Conservation (phyloP, 163 green algal genomes). For the Scenedesmus sp. region DNA sequence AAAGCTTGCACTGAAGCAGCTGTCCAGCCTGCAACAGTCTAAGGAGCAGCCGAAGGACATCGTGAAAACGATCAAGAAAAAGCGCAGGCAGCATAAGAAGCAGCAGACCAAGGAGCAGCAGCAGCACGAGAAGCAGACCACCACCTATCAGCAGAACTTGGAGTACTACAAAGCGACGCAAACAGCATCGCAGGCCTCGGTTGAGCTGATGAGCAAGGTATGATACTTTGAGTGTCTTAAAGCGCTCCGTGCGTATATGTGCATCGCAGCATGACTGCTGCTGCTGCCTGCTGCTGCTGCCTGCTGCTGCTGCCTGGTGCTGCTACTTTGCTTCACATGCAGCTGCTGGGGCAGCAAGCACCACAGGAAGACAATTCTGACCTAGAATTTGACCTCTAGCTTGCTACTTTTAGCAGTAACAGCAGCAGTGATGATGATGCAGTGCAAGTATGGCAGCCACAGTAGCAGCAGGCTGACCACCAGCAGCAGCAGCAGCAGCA, state of each 20-base stretch:
- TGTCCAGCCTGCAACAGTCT: slow-evolving; percentile 25
- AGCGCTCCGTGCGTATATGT: background rate
- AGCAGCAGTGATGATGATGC: background rate
- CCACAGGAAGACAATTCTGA: slow-evolving; percentile 20
- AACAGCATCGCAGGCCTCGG: background rate
- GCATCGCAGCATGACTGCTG: background rate
- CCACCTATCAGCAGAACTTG: slow-evolving; percentile 33
- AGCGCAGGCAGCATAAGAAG: slow-evolving; percentile 5
- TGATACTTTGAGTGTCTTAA: too few relatives aligned
- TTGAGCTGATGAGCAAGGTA: slow-evolving; percentile 53
- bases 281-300: too few relatives aligned
- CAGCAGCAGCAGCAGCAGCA: slow-evolving; percentile 10
- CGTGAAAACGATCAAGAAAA: slow-evolving; percentile 40
- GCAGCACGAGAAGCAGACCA: background rate
- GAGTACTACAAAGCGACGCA: slow-evolving; percentile 27
- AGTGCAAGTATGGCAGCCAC: background rate
- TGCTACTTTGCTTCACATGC: background rate
- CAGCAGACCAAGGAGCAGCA: slow-evolving; percentile 16
- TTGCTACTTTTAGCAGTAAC: background rate
- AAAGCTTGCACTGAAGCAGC: slow-evolving; percentile 17
- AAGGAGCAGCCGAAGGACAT: slow-evolving; percentile 21
- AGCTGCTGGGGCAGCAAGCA: slow-evolving; percentile 43
- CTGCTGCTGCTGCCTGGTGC: background rate
- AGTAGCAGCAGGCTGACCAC: background rate
- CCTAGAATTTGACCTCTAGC: slow-evolving; percentile 39